phyloP scores from a whole-genome alignment of 805 yeast species.

The Wickerhamiella vanderwaltii region DNA sequence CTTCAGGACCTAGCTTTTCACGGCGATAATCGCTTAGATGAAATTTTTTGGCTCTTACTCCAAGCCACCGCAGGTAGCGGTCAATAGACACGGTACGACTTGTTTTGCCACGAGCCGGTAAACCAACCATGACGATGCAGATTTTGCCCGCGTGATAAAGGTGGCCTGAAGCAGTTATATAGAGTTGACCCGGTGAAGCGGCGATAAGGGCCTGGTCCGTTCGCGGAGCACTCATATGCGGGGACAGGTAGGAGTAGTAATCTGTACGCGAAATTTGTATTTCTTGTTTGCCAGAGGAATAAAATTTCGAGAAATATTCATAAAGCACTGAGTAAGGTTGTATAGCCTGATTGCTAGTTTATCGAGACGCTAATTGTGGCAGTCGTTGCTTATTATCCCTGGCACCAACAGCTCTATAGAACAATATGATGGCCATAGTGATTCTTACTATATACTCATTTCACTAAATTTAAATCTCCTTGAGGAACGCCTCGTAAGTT shows the following conservation, averaged over 20 bases:
- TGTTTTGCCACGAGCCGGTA: constrained; percentile 95
- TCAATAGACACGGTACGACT: constrained; percentile 84
- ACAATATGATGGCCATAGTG: no score
- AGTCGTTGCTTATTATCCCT: no score
- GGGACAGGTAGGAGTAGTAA: not conserved
- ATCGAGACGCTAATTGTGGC: no score
- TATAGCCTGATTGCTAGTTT: no score
- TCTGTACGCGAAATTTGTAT: not conserved
- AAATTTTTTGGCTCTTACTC: constrained; percentile 82
- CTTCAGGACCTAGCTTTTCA: constrained; percentile 31
- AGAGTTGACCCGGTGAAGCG: constrained; percentile 66
- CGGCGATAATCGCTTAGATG: constrained; percentile 89
- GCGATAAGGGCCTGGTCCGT: constrained; percentile 5
- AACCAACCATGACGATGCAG: constrained; percentile 76
- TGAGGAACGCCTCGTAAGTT: constrained; percentile 26
- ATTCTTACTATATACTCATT: no score
- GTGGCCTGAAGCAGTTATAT: constrained; percentile 84
- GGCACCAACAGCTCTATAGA: no score
- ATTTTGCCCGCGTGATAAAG: constrained; percentile 93
- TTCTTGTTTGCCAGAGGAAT: no score
- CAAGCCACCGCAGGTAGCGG: constrained; percentile 89
- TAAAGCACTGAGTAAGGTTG: no score
- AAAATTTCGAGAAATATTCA: no score
- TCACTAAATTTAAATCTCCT: no score
- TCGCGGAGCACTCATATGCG: constrained; percentile 9